phyloP scores from a whole-genome alignment of 345 rosid genomes.

The Citrus mangshanensis region DNA sequence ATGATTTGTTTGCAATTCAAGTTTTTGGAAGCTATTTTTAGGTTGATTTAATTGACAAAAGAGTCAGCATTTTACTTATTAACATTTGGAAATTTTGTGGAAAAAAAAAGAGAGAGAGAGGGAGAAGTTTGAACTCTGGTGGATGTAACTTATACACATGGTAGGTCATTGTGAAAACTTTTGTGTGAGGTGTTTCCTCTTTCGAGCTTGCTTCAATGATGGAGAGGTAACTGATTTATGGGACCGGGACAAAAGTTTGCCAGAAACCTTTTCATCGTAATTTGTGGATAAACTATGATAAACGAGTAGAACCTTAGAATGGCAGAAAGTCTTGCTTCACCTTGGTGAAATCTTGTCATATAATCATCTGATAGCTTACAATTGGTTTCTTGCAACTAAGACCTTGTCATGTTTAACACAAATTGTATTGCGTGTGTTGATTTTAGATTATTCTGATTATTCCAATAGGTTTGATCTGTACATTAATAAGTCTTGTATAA shows the following conservation, averaged over 20 bases:
- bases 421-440: background rate
- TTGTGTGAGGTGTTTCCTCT: background rate
- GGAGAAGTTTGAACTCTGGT: background rate
- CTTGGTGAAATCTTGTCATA: background rate
- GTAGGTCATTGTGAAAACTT: background rate
- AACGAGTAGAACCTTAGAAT: background rate
- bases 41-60: background rate
- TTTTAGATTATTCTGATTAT: background rate
- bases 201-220: background rate
- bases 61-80: background rate
- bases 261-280: background rate
- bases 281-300: background rate
- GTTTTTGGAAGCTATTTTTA: background rate
- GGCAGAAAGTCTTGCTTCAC: background rate
- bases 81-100: background rate
- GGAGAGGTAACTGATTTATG: background rate
- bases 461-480: background rate
- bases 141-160: background rate
- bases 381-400: background rate
- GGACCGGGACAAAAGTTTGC: background rate
- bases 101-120: too few relatives aligned
- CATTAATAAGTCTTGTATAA: background rate
- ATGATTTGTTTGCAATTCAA: background rate
- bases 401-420: background rate
- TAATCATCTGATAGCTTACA: background rate